Base-by-base conservation (phyloP, 768 basidiomycete species). In the Leccinum sublutescens region DNA sequence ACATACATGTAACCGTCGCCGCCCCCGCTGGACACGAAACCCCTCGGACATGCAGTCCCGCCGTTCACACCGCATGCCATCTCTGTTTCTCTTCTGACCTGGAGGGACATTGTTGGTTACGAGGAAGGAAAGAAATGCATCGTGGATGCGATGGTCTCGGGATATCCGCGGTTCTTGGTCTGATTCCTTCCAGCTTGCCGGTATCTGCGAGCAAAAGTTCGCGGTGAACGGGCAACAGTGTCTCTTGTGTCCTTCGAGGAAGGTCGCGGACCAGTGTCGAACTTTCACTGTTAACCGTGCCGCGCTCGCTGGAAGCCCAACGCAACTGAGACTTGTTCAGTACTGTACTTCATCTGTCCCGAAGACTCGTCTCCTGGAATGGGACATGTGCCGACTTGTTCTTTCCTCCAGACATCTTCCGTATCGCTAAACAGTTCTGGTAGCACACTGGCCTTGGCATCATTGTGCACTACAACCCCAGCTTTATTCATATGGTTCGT, bases 371-470 rank as follows among this genome's bases (percentile, higher is more conserved):
- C 64, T 17, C 9, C 55, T 1, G 60, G 52, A 40, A 54, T 68
- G 64, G 66, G 60, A 55, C 64, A 50, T 76, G 81, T 62, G 74
- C 82, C 40, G 85, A 91, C 64, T 87, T 87, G 2, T 75, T 99
- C 17, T 92, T 95, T 70, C 85, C 87, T 6, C 71, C 76, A 2
- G 80, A 84, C 25, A 25, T 25, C 4, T 25, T 25, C 4, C 67
- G 80, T 7, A 70, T 88, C 7, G 93, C 91, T 9, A 96, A 91
- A 71, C 82, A 93, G 71, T 98, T 95, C 74, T 98, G 96, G 96
- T 95, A 98, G 65, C 95, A 98, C 71, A 86, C 90, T 0, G 96
- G 96, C 0, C 77, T 89, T 59, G 95, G 95, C 2, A 87, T 98
- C 43, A 21, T 21, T 21, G 21, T 21, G 21, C 21, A 21, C 21